Base-by-base conservation (phyloP, 176 grass and related monocot species). In the Aechmea fasciata region DNA sequence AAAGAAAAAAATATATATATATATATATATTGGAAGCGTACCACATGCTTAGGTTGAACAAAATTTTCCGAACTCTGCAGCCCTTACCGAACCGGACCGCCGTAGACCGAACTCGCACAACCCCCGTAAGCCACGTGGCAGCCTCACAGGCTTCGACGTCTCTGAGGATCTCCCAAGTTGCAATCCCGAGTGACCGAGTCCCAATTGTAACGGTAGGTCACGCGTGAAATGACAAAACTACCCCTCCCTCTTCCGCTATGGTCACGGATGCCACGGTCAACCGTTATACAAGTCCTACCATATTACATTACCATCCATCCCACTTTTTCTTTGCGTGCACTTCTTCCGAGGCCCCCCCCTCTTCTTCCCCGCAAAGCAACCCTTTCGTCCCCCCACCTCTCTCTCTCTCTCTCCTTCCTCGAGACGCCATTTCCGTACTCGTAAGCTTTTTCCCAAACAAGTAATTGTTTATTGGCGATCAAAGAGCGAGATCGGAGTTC, bases 381-480 rank as follows among this genome's bases (percentile, higher is more conserved):
- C 82, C 71, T 75, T 24, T 57, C 50, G 71, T 76, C 82, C 74
- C 20, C 57, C 66, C 47, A 13, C 57, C 66, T 9, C 59, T 33
- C 20, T 28, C 33, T 28, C 33, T 47, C 50, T 17, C 72, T 2
- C 11, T 51, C 80, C 64, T 22, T 18, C 66, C 11, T 11, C 50
- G 11, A 3, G 12, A 67, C 24, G 13, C 65, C 65, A 26, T 55
- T 18, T 59, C n/a, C 54, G 19, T 59, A 59, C 33, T 41, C 5
- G 4, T 41, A n/a, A n/a, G 52, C 2, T 14, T 12, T 55, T 14
- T 12, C 52, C 13, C 3, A 13, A 55, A n/a, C 22, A 66, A 66
- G 65, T 41, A 67, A 9, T 15, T 41, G 33, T 41, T 41, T 41
- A 41, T 7, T 41, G 4, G 33, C 33, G 33, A 41, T 41, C 33